Conservation (phyloP, 202 grass and related monocot genomes). For the Setaria italica region DNA sequence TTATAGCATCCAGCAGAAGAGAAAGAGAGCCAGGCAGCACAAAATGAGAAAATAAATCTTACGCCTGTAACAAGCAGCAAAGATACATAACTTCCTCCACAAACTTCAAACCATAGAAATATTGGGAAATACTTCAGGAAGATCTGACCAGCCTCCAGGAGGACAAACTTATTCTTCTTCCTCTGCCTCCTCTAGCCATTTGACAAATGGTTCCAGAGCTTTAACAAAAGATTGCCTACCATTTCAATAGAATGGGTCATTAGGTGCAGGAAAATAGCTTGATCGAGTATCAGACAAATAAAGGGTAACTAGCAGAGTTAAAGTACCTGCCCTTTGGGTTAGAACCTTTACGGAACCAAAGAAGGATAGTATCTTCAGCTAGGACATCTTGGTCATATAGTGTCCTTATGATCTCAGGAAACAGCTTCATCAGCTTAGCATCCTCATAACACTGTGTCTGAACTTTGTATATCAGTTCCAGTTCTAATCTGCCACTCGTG, state of each 20-base stretch:
- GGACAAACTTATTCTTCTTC: conserved; percentile 70
- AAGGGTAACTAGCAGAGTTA: background rate
- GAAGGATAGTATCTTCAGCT: conserved; percentile 87
- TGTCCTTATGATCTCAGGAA: conserved; percentile 87
- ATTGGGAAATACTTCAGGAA: conserved; percentile 38
- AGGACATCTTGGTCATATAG: conserved; percentile 91
- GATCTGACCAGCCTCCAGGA: background rate
- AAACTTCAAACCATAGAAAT: conserved; percentile 12
- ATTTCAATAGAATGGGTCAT: background rate
- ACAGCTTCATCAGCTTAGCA: conserved; percentile 89
- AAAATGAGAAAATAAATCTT: conserved; percentile 16
- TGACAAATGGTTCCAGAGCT: conserved; percentile 84
- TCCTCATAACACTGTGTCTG: conserved; percentile 89
- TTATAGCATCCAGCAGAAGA: conserved; percentile 27
- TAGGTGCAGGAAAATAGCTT: background rate
- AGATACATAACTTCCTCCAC: conserved; percentile 10
- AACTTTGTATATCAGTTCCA: conserved; percentile 89
- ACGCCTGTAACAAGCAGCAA: conserved; percentile 18
- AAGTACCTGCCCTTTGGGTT: conserved; percentile 84
- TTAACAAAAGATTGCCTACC: conserved; percentile 87
- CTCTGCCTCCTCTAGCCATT: conserved; percentile 92
- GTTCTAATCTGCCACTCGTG: conserved; percentile 74
- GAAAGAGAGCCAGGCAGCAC: background rate
- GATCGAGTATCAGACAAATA: background rate
- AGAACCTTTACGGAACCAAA: conserved; percentile 85